Evolutionary conservation across 306 rosid species (phyloP), one percentile per base, ranked within the genome.

Genomic region (Dalbergia oliveri): DNA sequence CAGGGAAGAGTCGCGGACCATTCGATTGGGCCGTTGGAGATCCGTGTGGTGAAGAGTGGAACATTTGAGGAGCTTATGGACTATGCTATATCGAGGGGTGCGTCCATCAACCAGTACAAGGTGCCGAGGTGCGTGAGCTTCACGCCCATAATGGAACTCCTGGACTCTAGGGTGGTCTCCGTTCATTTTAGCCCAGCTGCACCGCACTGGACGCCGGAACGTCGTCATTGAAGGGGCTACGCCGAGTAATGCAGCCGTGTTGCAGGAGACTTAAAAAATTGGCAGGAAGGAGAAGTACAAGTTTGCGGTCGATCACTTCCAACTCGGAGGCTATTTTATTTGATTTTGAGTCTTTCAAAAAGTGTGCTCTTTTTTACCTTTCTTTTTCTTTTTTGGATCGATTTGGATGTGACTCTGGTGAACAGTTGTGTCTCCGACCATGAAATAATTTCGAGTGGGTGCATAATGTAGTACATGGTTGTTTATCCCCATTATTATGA

Each of bases 51-150:
- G 59, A 90, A 87, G 70, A 91, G 57, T 11, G 98, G 98, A 1
- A 94, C 98, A 0, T 92, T 92, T 70, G 98, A 94, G 73, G 98
- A 94, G 84, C 82, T 94, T 3, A 94, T 94, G 98, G 98, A 94
- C 66, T 94, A 89, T 12, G 97, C 98, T 4, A 94, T 94, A 33
- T 90, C 97, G 0, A 84, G 94, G 8, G 98, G 98, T 0, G 98
- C 98, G 8, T 94, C 98, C 0, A 94, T 94, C 13, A 94, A 90
- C 68, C 98, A 94, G 75, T 94, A 94, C 83, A 94, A 94, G 70
- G 96, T 83, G 0, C 98, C 98, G 0, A 87, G 98, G 69, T 94
- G 98, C 31, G 93, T 94, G 3, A 94, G 59, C 11, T 89, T 86
- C 85, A 83, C 91, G 0, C 98, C 98, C 14, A 90, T 94, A 21